Percentiles rank a stretch among this genome's conserved stretches.
Evolutionary conservation across 163 green algal species (phyloP).

Genomic region (Volvox carteri): DNA sequence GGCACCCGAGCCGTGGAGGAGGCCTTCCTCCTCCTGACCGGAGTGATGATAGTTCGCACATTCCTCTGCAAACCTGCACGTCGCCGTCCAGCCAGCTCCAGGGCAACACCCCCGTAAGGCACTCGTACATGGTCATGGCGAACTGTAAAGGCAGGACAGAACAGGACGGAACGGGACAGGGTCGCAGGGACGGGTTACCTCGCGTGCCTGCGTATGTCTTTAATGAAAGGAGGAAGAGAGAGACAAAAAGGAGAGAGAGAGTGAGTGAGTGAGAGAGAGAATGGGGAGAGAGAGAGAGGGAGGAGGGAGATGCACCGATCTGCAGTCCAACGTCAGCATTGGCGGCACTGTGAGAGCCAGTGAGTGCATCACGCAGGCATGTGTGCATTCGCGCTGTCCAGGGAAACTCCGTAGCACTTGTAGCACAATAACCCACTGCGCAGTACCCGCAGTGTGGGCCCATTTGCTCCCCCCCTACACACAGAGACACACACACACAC

Average conservation of each 20-base stretch:
- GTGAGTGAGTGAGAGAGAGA: too few species aligned
- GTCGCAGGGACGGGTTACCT: not conserved
- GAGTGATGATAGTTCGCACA: too few species aligned
- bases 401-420: too few species aligned
- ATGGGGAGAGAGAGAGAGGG: too few species aligned
- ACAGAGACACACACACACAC: not conserved
- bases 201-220: not conserved
- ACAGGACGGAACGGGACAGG: not conserved
- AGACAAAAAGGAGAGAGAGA: too few species aligned
- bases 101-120: constrained; percentile 69
- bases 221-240: not conserved
- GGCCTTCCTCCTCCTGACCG: not conserved
- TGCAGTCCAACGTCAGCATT: too few species aligned
- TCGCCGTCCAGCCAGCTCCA: constrained; percentile 75
- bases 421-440: too few species aligned
- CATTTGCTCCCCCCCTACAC: not conserved
- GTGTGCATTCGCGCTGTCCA: too few species aligned
- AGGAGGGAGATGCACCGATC: too few species aligned
- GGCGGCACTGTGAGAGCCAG: too few species aligned
- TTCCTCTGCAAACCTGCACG: constrained; percentile 63
- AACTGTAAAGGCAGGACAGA: constrained; percentile 36
- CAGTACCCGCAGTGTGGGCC: too few species aligned
- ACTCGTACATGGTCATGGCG: constrained; percentile 76
- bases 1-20: not conserved
- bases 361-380: too few species aligned